Evolutionary conservation across 306 rosid genomes (phyloP), one percentile per base, ranked within the genome.

Genomic region (Mucuna pruriens): DNA sequence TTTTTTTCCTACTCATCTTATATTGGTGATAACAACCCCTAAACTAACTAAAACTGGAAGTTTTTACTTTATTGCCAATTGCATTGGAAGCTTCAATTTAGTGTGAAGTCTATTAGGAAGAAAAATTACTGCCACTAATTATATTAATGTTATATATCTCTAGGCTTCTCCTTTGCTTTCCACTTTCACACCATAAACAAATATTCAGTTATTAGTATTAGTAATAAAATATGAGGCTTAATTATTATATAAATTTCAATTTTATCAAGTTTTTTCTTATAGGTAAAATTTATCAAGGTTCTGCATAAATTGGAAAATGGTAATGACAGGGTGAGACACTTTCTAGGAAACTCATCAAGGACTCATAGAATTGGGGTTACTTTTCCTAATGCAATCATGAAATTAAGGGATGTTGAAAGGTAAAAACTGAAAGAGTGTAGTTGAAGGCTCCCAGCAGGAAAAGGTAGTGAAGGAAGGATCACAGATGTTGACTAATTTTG

Each of bases 401-500:
- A 71, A 51, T 6, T 1, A 9, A 48, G 36, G 49, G 60, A 68
- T 58, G 13, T 38, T 16, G 46, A n/a, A 76, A 77, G 34, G 26
- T 51, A 39, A 60, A 49, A 60, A 13, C 0, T 11, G 60, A 19
- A 77, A 38, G 79, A 77, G 75, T 77, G 40, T 55, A 44, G 2
- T 51, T 44, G 60, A 78, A 71, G 76, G 44, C 52, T 23, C 25
- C 55, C 5, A 71, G 36, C 4, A 82, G 58, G 9, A 67, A 81
- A 54, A 42, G 71, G 7, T 42, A 31, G 29, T 0, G 44, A 57
- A 68, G 66, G 36, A 55, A 42, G 17, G 57, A 60, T 40, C 33
- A 67, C 9, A 6, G 34, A 31, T 69, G 64, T 82, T 46, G 86
- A 76, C 73, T 61, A 36, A 36, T 12, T 40, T 55, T 54, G 54